Evolutionary conservation across 2,329 filamentous ascomycete species (phyloP), one percentile per base, ranked within the genome.

Genomic region (Fusarium camptoceras): DNA sequence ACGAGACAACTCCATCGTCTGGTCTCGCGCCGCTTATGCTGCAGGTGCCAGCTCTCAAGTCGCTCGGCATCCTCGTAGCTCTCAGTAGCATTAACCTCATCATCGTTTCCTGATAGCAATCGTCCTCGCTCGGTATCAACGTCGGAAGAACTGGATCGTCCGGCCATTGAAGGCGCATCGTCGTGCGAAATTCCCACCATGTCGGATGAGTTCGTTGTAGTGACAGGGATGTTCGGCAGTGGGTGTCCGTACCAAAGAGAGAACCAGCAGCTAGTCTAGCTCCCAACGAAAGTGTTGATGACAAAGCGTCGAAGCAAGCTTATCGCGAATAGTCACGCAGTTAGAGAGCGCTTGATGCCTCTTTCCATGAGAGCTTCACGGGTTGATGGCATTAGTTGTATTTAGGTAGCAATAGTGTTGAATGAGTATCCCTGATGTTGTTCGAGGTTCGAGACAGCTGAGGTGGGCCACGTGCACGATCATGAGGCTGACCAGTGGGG

Each of bases 1-100:
- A 72, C 65, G 24, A 71, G 65, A 53, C 56, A 72, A n/a, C 69
- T 71, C 69, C 69, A 71, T 55, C 57, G 56, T 42, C 68, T 54
- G 31, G 68, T 71, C 37, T 71, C 68, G 9, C 68, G 68, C 30
- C 59, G 68, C 10, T 65, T 71, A n/a, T 72, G 65, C 24, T 69
- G 43, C 18, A 44, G 37, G 59, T 71, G 60, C 68, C 68, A 72
- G 28, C 37, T 70, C 53, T 71, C 69, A 22, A 72, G 65, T 25
- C 56, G 68, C 55, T 69, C 65, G n/a, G 68, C 53, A 47, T 71
- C 65, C 27, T 37, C 49, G 31, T 56, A 55, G 34, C 51, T 41
- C 28, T 70, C 68, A 3, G 28, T 20, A 6, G 43, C 31, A 31
- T 56, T 51, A 15, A 27, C 50, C n/a, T 61, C 65, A 25, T 69